These are phyloP conservation scores for Herpetomonas tarakana DNA, from an alignment of 208 protist species.

Conservation along the genomic window DNA sequence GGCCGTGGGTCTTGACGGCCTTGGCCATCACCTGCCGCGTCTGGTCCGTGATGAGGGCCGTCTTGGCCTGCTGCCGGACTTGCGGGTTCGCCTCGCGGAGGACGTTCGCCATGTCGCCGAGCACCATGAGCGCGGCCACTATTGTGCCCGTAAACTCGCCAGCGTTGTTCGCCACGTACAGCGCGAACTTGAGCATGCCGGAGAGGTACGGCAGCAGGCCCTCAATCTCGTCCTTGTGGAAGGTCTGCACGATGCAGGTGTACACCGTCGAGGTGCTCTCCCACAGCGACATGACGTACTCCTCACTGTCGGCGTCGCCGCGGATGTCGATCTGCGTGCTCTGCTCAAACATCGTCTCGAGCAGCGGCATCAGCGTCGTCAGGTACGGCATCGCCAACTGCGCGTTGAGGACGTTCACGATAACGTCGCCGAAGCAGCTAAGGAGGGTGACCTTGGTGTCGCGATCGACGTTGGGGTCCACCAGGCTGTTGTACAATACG, in stretches of 20 bases:
- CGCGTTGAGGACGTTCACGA: slow-evolving; percentile 87
- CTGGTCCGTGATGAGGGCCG: slow-evolving; percentile 43
- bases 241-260: slow-evolving; percentile 80
- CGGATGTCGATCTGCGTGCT: slow-evolving; percentile 58
- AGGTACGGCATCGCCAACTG: slow-evolving; percentile 89
- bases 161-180: slow-evolving; percentile 48
- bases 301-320: slow-evolving; percentile 69
- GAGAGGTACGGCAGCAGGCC: slow-evolving; percentile 60
- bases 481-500: slow-evolving; percentile 75
- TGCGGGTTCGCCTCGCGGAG: slow-evolving; percentile 37
- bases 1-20: slow-evolving; percentile 12
- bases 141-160: slow-evolving; percentile 52
- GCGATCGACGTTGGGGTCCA: slow-evolving; percentile 74
- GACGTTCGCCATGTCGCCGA: slow-evolving; percentile 84
- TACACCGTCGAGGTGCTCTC: slow-evolving; percentile 67
- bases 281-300: slow-evolving; percentile 83
- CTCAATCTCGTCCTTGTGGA: slow-evolving; percentile 38
- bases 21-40: slow-evolving; percentile 34
- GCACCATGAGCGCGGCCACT: slow-evolving; percentile 59
- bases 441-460: slow-evolving; percentile 95
- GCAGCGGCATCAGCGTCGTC: slow-evolving; percentile 68
- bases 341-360: slow-evolving; percentile 59
- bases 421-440: slow-evolving; percentile 94
- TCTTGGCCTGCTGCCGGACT: slow-evolving; percentile 59
- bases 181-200: slow-evolving; percentile 63